Conservation (phyloP, 2,329 filamentous ascomycete genomes). For the Aureobasidium zeae region DNA sequence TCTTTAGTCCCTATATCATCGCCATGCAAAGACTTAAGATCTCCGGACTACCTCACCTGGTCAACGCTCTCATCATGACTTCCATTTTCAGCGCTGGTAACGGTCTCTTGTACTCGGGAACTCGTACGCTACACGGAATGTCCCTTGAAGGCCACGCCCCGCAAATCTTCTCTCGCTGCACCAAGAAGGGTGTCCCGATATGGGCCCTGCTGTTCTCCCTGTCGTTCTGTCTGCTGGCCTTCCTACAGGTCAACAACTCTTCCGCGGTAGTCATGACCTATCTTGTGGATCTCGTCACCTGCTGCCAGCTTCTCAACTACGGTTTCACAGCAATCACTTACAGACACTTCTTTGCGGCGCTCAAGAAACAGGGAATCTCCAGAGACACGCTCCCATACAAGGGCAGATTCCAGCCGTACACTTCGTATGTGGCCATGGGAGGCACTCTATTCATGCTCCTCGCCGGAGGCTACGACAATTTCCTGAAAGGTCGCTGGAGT, state of each 20-base stretch:
- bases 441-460: constrained; percentile 27
- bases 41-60: constrained; percentile 34
- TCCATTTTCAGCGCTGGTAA: constrained; percentile 49
- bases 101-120: constrained; percentile 47
- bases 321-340: constrained; percentile 49
- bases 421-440: constrained; percentile 28
- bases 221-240: constrained; percentile 30
- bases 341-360: constrained; percentile 45
- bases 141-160: constrained; percentile 46
- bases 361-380: constrained; percentile 39
- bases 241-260: constrained; percentile 26
- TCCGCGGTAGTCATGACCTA: constrained; percentile 28
- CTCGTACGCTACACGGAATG: constrained; percentile 45
- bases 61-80: constrained; percentile 35
- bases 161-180: constrained; percentile 49
- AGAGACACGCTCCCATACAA: constrained; percentile 45
- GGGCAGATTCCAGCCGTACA: constrained; percentile 46
- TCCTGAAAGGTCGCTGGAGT: constrained; percentile 8
- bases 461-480: constrained; percentile 43
- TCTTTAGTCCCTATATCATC: constrained; percentile 24
- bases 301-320: constrained; percentile 51
- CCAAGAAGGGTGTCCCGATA: constrained; percentile 51
- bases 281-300: constrained; percentile 48
- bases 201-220: constrained; percentile 46
- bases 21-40: constrained; percentile 36